Percentiles rank a stretch among this genome's conserved stretches.
Evolutionary conservation across 305 asterid species (phyloP).

Genomic region (Fraxinus ornus): DNA sequence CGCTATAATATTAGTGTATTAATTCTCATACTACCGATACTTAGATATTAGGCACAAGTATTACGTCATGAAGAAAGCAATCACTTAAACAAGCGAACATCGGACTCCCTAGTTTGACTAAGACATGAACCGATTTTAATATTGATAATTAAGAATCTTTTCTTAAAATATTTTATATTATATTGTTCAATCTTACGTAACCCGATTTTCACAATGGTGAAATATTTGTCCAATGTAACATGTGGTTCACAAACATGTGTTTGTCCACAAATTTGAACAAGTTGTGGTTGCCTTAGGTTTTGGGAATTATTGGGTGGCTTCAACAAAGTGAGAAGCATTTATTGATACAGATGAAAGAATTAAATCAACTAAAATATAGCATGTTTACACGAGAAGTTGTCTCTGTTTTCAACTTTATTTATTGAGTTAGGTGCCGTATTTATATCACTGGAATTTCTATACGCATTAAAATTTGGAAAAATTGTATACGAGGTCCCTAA

Average conservation of each 20-base stretch:
- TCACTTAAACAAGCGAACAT: no score
- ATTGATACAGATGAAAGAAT: constrained; percentile 31
- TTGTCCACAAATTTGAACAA: constrained; percentile 11
- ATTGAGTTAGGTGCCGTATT: constrained; percentile 27
- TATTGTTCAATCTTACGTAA: neutral
- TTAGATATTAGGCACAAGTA: no score
- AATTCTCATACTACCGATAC: no score
- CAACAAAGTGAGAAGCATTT: constrained; percentile 23
- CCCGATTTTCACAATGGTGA: neutral
- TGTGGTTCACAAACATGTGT: neutral
- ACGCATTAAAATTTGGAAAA: neutral
- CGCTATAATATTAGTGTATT: no score
- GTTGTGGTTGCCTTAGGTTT: constrained; percentile 21
- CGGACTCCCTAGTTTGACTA: no score
- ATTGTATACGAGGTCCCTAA: neutral
- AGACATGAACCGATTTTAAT: no score
- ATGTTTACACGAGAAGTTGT: neutral
- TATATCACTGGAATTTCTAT: neutral
- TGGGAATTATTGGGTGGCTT: constrained; percentile 30
- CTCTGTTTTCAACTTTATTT: constrained; percentile 21
- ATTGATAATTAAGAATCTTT: no score
- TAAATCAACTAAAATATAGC: constrained; percentile 1
- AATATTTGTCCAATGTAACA: constrained; percentile 26
- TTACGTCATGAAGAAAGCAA: no score
- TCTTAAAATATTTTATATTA: no score